A percentile compares a stretch with the other conserved stretches of the same genome.
phyloP scores from a whole-genome alignment of 352 stramenopile genomes.

The Phytophthora agathidicida region DNA sequence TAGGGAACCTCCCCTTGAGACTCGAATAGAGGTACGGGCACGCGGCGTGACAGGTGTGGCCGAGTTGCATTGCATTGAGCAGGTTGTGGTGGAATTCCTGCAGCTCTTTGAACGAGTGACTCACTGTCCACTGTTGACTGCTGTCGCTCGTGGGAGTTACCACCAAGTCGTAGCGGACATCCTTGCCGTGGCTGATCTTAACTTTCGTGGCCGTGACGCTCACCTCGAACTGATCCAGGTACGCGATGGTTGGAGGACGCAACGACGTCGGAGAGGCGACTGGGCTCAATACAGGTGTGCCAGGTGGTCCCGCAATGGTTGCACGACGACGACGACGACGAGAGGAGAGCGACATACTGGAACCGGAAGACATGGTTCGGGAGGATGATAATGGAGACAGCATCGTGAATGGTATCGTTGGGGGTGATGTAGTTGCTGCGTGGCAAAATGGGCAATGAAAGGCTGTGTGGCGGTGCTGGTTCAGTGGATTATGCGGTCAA shows the following conservation, averaged over 20 bases:
- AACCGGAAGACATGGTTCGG: slow-evolving; percentile 23
- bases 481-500: slow-evolving; percentile 26
- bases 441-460: slow-evolving; percentile 27
- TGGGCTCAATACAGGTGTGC: slow-evolving; percentile 19
- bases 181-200: slow-evolving; percentile 26
- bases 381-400: not conserved
- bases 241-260: slow-evolving; percentile 25
- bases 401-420: slow-evolving; percentile 5
- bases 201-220: slow-evolving; percentile 28
- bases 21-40: slow-evolving; percentile 75
- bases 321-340: slow-evolving; percentile 26
- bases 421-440: slow-evolving; percentile 3
- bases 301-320: slow-evolving; percentile 8
- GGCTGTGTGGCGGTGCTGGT: slow-evolving; percentile 17
- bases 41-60: slow-evolving; percentile 52
- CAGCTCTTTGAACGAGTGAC: slow-evolving; percentile 59
- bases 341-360: slow-evolving; percentile 27
- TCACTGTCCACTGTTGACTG: slow-evolving; percentile 46
- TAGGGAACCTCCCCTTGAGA: slow-evolving; percentile 65
- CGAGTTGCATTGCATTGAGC: slow-evolving; percentile 51
- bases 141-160: slow-evolving; percentile 43
- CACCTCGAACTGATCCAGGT: slow-evolving; percentile 42
- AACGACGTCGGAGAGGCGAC: slow-evolving; percentile 20
- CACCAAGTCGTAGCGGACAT: slow-evolving; percentile 53
- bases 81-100: slow-evolving; percentile 38